phyloP scores from a whole-genome alignment of 2,329 filamentous ascomycete species.

The Colletotrichum lupini region DNA sequence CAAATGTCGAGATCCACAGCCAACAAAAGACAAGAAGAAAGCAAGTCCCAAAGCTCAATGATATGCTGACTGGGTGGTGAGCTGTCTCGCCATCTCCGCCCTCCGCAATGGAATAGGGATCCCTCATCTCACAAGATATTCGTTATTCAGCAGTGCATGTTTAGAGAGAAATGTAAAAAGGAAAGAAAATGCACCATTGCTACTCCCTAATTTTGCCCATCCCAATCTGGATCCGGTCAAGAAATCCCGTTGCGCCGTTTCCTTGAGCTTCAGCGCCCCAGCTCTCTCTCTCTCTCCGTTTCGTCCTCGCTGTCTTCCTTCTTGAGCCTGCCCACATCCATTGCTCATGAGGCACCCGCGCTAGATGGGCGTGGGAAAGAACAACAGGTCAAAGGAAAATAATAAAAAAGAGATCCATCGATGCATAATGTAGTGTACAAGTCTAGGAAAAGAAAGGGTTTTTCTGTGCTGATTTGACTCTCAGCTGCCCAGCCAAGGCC shows the following conservation, averaged over 20 bases:
- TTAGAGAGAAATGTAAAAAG: neutral
- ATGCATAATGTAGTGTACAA: constrained; percentile 27
- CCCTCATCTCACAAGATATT: too few relatives aligned
- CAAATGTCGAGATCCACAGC: neutral
- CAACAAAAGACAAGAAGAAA: neutral
- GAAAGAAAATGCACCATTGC: neutral
- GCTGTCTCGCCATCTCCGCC: too few relatives aligned
- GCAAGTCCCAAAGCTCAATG: neutral
- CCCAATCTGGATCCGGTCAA: neutral
- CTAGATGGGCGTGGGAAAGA: neutral
- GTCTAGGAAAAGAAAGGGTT: neutral
- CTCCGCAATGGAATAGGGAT: too few relatives aligned
- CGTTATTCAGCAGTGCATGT: too few relatives aligned
- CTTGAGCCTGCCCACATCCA: neutral
- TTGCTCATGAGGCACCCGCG: neutral
- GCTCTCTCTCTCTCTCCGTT: neutral
- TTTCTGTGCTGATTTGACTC: neutral
- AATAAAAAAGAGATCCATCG: neutral
- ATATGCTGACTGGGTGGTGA: neutral
- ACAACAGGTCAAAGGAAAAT: neutral
- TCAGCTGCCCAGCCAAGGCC: neutral
- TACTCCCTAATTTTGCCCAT: neutral
- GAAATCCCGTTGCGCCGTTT: constrained; percentile 3
- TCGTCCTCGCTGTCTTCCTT: neutral
- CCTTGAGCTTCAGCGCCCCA: neutral